phyloP scores from a whole-genome alignment of 1,284 basidiomycete species.

The Fomitiporia mediterranea region DNA sequence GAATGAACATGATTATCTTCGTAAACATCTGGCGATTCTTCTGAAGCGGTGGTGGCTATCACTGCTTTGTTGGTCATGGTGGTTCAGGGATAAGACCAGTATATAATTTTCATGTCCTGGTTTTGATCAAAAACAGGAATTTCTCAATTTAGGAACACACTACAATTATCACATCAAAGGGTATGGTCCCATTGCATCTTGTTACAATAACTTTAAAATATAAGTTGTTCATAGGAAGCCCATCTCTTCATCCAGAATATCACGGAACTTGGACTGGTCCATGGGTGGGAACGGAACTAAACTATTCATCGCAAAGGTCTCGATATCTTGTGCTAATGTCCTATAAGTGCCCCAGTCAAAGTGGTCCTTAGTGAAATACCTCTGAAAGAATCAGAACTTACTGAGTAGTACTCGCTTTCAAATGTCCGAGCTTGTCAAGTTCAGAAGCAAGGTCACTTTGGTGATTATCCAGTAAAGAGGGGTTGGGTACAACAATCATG shows the following conservation, averaged over 20 bases:
- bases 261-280: constrained; percentile 59
- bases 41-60: constrained; percentile 33
- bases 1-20: constrained; percentile 76
- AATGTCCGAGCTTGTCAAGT: constrained; percentile 57
- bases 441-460: constrained; percentile 85
- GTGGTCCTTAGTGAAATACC: constrained; percentile 19
- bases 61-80: constrained; percentile 28
- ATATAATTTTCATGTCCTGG: not conserved
- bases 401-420: constrained; percentile 57
- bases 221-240: constrained; percentile 46
- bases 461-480: constrained; percentile 88
- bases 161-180: too few relatives aligned
- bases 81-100: not conserved
- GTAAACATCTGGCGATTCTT: constrained; percentile 51
- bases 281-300: constrained; percentile 62
- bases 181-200: too few relatives aligned
- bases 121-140: not conserved
- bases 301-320: constrained; percentile 39
- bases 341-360: constrained; percentile 33
- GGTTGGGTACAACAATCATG: constrained; percentile 87
- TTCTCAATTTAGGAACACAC: too few relatives aligned
- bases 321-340: constrained; percentile 48
- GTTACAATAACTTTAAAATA: too few relatives aligned
- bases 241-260: constrained; percentile 69
- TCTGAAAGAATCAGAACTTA: constrained; percentile 33